A percentile compares a stretch with the other conserved stretches of the same genome.
These are phyloP conservation scores for Solanum sparsipilum DNA, from an alignment of 257 asterid species.

Conservation along the genomic window DNA sequence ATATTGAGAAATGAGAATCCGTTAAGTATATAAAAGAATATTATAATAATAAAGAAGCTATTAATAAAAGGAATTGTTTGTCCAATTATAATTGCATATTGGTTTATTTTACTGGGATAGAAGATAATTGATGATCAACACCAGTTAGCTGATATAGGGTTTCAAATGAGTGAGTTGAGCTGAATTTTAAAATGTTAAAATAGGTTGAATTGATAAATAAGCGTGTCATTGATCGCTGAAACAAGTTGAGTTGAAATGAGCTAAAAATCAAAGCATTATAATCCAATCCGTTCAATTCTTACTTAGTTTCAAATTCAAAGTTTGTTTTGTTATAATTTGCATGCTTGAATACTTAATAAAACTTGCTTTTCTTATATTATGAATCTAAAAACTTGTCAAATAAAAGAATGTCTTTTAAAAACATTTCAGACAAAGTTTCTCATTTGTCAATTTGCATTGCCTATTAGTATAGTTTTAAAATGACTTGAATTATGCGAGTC, in stretches of 20 bases:
- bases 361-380: not conserved
- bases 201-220: no score
- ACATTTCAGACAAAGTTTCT: not conserved
- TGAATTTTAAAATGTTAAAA: no score
- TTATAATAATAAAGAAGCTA: not conserved
- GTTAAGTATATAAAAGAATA: not conserved
- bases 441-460: not conserved
- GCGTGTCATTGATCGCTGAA: not conserved
- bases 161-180: not conserved
- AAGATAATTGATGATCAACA: not conserved
- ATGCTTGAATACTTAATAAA: not conserved
- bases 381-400: not conserved
- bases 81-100: not conserved
- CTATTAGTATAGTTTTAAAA: not conserved
- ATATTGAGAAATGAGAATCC: not conserved
- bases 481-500: not conserved
- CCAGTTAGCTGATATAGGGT: not conserved
- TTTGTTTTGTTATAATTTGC: not conserved
- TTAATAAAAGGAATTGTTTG: not conserved
- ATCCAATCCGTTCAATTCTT: not conserved
- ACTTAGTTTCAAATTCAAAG: not conserved
- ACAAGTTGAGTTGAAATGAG: not conserved
- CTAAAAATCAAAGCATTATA: not conserved
- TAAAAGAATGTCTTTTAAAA: no score
- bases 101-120: not conserved